Percentiles rank a stretch among this genome's conserved stretches.
These are phyloP conservation scores for Orobanche coerulescens DNA, from an alignment of 257 asterid genomes.

Conservation along the genomic window DNA sequence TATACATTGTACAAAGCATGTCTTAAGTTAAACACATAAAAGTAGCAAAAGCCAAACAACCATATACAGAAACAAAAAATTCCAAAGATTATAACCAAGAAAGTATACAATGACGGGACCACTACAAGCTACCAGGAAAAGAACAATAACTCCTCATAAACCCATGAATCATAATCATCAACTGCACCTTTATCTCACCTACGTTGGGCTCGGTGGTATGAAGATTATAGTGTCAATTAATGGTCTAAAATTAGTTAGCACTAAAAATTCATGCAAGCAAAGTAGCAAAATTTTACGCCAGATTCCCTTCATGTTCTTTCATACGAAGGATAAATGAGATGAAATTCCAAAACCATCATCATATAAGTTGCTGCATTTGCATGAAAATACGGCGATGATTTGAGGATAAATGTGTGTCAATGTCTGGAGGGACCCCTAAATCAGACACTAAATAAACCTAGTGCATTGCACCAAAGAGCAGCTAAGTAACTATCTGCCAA, in stretches of 20 bases:
- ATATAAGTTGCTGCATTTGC: too few species aligned
- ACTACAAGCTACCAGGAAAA: background rate
- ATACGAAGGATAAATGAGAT: too few species aligned
- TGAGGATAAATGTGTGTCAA: too few species aligned
- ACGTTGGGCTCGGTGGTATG: too few species aligned
- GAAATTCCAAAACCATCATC: too few species aligned
- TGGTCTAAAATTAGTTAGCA: too few species aligned
- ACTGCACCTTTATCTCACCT: too few species aligned
- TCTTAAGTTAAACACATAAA: background rate
- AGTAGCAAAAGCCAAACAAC: conserved; percentile 1
- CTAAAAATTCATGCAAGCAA: too few species aligned
- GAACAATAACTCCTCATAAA: conserved; percentile 9
- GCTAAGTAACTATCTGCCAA: background rate
- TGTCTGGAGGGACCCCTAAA: background rate
- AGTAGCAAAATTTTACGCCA: too few species aligned
- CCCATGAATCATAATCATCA: conserved; percentile 2
- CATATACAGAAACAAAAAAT: background rate
- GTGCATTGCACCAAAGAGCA: conserved; percentile 1
- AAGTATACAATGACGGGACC: background rate
- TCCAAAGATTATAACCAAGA: background rate
- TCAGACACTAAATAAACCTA: background rate
- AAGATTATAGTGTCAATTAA: too few species aligned
- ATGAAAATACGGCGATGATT: too few species aligned
- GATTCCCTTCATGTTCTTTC: too few species aligned
- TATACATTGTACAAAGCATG: background rate